These are phyloP conservation scores for Alternaria sp. DNA, from an alignment of 2,329 filamentous ascomycete species.

Conservation along the genomic window DNA sequence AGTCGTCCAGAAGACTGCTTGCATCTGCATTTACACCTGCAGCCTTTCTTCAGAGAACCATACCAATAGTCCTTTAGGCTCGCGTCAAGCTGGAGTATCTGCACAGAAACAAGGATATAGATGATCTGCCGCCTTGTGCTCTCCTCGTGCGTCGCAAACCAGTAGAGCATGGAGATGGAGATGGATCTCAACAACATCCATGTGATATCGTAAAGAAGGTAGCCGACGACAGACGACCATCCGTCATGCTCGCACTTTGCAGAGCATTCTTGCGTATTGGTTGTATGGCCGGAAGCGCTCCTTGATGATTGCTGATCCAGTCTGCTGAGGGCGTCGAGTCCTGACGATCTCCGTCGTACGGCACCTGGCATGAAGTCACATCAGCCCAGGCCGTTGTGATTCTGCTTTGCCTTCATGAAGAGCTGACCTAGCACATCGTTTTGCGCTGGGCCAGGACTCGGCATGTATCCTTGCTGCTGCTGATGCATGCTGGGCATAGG, in stretches of 20 bases:
- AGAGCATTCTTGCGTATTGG: neutral
- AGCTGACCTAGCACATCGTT: slow-evolving; percentile 45
- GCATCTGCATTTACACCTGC: slow-evolving; percentile 9
- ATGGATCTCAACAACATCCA: slow-evolving; percentile 9
- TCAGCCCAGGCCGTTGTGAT: slow-evolving; percentile 45
- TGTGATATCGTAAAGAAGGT: slow-evolving; percentile 10
- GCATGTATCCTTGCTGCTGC: slow-evolving; percentile 41
- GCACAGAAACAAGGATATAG: slow-evolving; percentile 2
- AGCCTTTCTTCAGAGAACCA: slow-evolving; percentile 8
- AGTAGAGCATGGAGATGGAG: slow-evolving; percentile 2
- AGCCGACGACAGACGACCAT: neutral
- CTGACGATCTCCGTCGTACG: neutral
- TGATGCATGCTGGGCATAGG: slow-evolving; percentile 39
- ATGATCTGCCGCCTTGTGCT: slow-evolving; percentile 3
- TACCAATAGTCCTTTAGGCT: slow-evolving; percentile 14
- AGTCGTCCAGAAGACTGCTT: neutral
- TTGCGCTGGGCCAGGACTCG: slow-evolving; percentile 29
- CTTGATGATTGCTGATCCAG: neutral
- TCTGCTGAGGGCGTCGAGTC: neutral
- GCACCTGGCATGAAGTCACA: slow-evolving; percentile 6
- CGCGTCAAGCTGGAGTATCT: slow-evolving; percentile 6
- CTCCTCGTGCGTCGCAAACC: slow-evolving; percentile 8
- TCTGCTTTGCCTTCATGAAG: slow-evolving; percentile 48
- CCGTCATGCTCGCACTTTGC: neutral
- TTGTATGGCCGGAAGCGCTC: neutral